Percentiles rank a stretch among this genome's conserved stretches.
Conservation (phyloP, 2,329 filamentous ascomycete species). For the Trichocomaceae sp. region DNA sequence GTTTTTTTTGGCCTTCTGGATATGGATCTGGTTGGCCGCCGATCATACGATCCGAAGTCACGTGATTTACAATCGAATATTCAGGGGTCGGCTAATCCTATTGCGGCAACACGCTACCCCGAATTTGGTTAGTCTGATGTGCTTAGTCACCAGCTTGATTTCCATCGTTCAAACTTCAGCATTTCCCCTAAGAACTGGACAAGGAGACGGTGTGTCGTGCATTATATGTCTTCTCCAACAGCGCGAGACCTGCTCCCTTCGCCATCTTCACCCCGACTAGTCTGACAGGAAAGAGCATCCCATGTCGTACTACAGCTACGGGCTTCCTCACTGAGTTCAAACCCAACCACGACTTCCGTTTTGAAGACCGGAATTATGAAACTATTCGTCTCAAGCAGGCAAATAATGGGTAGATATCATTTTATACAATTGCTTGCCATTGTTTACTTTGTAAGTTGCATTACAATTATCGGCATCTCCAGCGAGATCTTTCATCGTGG, state of each 20-base stretch:
- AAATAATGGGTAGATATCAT: slow-evolving; percentile 4
- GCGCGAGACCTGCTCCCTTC: neutral
- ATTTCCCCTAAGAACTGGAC: too few species aligned
- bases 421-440: neutral
- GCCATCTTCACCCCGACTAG: neutral
- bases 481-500: too few species aligned
- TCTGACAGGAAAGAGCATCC: slow-evolving; percentile 13
- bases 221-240: slow-evolving; percentile 1
- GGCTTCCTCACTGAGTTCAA: slow-evolving; percentile 17
- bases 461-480: neutral
- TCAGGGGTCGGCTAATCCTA: too few species aligned
- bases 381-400: slow-evolving; percentile 11
- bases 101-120: too few species aligned
- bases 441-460: neutral
- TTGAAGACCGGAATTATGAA: slow-evolving; percentile 11
- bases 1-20: neutral
- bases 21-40: neutral
- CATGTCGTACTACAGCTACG: slow-evolving; percentile 14
- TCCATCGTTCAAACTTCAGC: too few species aligned
- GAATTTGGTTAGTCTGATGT: too few species aligned
- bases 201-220: slow-evolving; percentile 1
- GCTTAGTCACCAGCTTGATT: slow-evolving; percentile 3
- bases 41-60: slow-evolving; percentile 5
- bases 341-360: slow-evolving; percentile 14
- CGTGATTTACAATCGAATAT: slow-evolving; percentile 1